Evolutionary conservation across 768 basidiomycete species (phyloP).

Genomic region (Leccinum broughii): DNA sequence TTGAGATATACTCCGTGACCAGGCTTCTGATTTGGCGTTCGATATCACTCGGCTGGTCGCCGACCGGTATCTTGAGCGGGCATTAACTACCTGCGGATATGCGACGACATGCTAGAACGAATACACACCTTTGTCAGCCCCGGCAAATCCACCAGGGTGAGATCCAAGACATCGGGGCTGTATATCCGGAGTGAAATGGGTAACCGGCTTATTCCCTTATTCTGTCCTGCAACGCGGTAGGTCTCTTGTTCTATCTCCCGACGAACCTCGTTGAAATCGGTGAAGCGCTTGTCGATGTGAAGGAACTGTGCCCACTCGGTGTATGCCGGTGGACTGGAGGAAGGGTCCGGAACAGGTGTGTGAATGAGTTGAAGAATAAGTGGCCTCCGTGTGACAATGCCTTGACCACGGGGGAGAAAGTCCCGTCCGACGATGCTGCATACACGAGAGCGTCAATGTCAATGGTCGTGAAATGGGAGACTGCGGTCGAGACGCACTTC

Average conservation of each 20-base stretch:
- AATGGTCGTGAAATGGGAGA: slow-evolving; percentile 2
- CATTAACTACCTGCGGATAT: slow-evolving; percentile 2
- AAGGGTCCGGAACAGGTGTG: slow-evolving; percentile 61
- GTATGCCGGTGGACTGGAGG: slow-evolving; percentile 46
- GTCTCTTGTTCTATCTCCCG: slow-evolving; percentile 99
- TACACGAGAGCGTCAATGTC: neutral
- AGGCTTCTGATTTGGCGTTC: slow-evolving; percentile 94
- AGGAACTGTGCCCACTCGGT: slow-evolving; percentile 97
- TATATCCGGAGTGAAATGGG: slow-evolving; percentile 96
- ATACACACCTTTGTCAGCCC: slow-evolving; percentile 87
- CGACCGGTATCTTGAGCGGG: slow-evolving; percentile 76
- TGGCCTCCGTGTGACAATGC: slow-evolving; percentile 95
- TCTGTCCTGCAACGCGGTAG: slow-evolving; percentile 95
- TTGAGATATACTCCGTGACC: slow-evolving; percentile 94
- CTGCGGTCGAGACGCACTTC: slow-evolving; percentile 59
- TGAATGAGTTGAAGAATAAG: slow-evolving; percentile 96
- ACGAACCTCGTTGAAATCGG: slow-evolving; percentile 93
- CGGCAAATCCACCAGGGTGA: slow-evolving; percentile 95
- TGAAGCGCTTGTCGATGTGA: slow-evolving; percentile 93
- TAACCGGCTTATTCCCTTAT: slow-evolving; percentile 96
- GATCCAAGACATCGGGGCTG: slow-evolving; percentile 91
- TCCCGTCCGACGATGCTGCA: slow-evolving; percentile 90
- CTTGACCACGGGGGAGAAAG: slow-evolving; percentile 84
- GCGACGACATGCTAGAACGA: neutral
- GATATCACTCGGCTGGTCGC: slow-evolving; percentile 97